Percentiles rank a stretch among this genome's conserved stretches.
Evolutionary conservation across 129 eudicot genomes (phyloP).

Genomic region (Ambrosia trifida): DNA sequence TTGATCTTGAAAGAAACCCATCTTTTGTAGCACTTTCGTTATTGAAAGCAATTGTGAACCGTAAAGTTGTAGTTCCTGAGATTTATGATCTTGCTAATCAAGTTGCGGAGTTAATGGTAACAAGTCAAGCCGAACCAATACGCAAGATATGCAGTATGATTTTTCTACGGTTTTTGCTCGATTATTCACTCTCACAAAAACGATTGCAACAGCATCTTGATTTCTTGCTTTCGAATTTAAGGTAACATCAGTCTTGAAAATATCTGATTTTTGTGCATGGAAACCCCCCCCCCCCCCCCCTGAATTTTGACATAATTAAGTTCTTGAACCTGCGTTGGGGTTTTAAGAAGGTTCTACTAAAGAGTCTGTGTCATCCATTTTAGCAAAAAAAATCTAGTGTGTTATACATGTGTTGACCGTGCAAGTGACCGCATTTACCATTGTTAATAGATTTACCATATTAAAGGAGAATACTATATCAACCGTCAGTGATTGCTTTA

Average conservation of each 20-base stretch:
- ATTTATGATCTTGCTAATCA: conserved; percentile 65
- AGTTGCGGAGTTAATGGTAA: conserved; percentile 76
- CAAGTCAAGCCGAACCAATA: conserved; percentile 59
- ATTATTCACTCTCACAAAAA: conserved; percentile 54
- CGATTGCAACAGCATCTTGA: conserved; percentile 67
- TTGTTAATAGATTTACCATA: background rate
- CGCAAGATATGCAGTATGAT: conserved; percentile 82
- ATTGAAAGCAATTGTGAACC: conserved; percentile 64
- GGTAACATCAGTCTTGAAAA: conserved; percentile 34
- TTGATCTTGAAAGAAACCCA: conserved; percentile 80
- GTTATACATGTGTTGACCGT: background rate
- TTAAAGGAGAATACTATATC: background rate
- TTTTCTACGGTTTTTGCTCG: conserved; percentile 63
- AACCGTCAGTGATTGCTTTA: background rate
- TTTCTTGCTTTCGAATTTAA: conserved; percentile 62
- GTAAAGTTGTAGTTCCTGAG: conserved; percentile 69
- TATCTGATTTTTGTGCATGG: background rate
- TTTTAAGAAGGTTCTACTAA: background rate
- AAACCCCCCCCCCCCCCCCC: background rate
- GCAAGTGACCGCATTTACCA: background rate
- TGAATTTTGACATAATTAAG: background rate
- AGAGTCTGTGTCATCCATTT: background rate
- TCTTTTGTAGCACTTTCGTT: conserved; percentile 76
- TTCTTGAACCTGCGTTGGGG: background rate
- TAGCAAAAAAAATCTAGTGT: background rate